These are phyloP conservation scores for Phytophthora pini DNA, from an alignment of 352 stramenopile genomes.

Conservation along the genomic window DNA sequence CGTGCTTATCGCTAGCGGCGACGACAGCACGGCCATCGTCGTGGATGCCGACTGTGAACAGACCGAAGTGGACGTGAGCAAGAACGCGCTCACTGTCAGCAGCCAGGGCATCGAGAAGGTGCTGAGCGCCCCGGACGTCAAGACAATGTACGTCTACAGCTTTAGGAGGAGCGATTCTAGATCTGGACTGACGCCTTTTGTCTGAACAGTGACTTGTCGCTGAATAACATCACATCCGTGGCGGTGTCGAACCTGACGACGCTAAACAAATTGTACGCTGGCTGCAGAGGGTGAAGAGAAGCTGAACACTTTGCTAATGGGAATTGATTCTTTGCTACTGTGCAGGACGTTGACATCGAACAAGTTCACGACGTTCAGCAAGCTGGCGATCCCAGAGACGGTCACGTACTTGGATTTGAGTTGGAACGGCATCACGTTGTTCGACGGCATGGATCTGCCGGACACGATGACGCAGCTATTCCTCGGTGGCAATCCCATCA, in stretches of 20 bases:
- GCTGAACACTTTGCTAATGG: background rate
- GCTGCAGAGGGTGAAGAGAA: background rate
- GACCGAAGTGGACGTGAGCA: slow-evolving; percentile 39
- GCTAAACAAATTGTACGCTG: slow-evolving; percentile 51
- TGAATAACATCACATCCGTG: slow-evolving; percentile 61
- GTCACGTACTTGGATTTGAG: slow-evolving; percentile 65
- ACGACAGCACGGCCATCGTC: slow-evolving; percentile 43
- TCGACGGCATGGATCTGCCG: slow-evolving; percentile 65
- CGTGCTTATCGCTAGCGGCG: slow-evolving; percentile 44
- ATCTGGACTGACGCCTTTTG: slow-evolving; percentile 9
- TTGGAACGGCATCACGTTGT: slow-evolving; percentile 69
- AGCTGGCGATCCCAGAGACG: slow-evolving; percentile 46
- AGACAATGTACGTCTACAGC: slow-evolving; percentile 44
- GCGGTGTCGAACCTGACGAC: slow-evolving; percentile 31
- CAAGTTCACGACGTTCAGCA: slow-evolving; percentile 47
- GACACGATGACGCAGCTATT: slow-evolving; percentile 59
- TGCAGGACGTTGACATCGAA: slow-evolving; percentile 64
- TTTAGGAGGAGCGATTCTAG: too few relatives aligned
- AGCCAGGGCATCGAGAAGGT: slow-evolving; percentile 57
- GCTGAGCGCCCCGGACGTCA: slow-evolving; percentile 51
- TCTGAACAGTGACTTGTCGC: slow-evolving; percentile 43
- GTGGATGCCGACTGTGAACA: slow-evolving; percentile 41
- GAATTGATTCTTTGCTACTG: background rate
- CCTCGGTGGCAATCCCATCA: slow-evolving; percentile 71
- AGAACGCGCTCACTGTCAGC: slow-evolving; percentile 44